Evolutionary conservation across 2,329 filamentous ascomycete genomes (phyloP).

Genomic region (Seiridium unicorne): DNA sequence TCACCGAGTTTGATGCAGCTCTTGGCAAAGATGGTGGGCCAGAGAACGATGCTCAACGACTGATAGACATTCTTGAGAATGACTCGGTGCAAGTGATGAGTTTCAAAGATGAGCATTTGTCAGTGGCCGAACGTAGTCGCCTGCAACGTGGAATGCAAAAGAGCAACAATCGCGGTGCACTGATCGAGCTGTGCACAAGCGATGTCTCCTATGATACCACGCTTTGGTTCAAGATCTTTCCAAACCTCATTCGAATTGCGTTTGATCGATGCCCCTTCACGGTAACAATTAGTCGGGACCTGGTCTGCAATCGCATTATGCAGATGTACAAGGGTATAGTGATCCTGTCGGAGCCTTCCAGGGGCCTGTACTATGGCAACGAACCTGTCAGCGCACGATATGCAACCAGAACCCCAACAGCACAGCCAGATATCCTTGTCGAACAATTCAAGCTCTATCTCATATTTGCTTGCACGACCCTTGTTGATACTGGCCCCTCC

Average conservation of each 20-base stretch:
- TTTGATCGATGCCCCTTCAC: conserved; percentile 91
- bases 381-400: conserved; percentile 55
- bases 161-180: conserved; percentile 77
- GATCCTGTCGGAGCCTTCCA: conserved; percentile 70
- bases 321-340: conserved; percentile 90
- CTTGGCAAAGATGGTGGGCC: conserved; percentile 65
- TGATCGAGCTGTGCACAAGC: conserved; percentile 93
- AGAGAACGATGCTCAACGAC: conserved; percentile 65
- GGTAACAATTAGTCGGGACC: conserved; percentile 83
- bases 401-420: conserved; percentile 57
- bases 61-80: conserved; percentile 90
- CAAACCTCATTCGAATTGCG: conserved; percentile 86
- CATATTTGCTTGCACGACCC: conserved; percentile 93
- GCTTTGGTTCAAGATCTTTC: conserved; percentile 97
- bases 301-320: conserved; percentile 87
- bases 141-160: conserved; percentile 87
- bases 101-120: conserved; percentile 87
- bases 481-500: conserved; percentile 75
- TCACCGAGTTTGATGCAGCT: conserved; percentile 89
- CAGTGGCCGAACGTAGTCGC: conserved; percentile 87
- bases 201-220: conserved; percentile 93
- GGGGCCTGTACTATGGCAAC: conserved; percentile 59
- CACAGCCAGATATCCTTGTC: conserved; percentile 81
- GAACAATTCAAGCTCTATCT: conserved; percentile 99
- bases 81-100: conserved; percentile 87